Conservation (phyloP, 2,329 filamentous ascomycete genomes). For the Cladosporium cucumerinum region DNA sequence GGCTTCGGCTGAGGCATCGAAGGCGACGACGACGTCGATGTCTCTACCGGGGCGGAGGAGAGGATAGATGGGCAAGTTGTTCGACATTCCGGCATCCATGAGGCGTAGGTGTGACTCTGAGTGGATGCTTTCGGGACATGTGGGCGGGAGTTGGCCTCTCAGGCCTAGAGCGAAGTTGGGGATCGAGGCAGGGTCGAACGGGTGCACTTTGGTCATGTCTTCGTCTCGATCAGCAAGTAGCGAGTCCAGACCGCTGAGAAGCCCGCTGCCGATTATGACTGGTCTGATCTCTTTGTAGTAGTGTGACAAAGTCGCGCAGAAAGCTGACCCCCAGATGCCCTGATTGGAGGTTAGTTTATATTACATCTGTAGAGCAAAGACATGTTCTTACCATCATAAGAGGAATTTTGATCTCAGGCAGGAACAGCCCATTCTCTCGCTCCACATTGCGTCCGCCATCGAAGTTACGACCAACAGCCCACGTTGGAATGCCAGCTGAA, state of each 20-base stretch:
- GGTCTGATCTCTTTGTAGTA: slow-evolving; percentile 95
- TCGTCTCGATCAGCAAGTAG: slow-evolving; percentile 79
- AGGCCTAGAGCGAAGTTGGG: slow-evolving; percentile 87
- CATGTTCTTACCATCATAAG: slow-evolving; percentile 57
- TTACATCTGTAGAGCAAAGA: neutral
- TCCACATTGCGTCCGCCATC: slow-evolving; percentile 65
- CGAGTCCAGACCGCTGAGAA: slow-evolving; percentile 66
- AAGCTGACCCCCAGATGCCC: slow-evolving; percentile 94
- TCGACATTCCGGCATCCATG: slow-evolving; percentile 99
- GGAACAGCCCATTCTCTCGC: slow-evolving; percentile 61
- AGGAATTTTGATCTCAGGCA: slow-evolving; percentile 81
- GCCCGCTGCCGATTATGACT: slow-evolving; percentile 69
- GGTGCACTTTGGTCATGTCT: slow-evolving; percentile 86
- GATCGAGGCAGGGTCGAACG: slow-evolving; percentile 85
- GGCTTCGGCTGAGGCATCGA: slow-evolving; percentile 91
- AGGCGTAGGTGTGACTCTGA: slow-evolving; percentile 59
- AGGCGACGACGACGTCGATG: slow-evolving; percentile 86
- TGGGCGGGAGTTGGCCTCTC: slow-evolving; percentile 68
- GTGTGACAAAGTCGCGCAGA: slow-evolving; percentile 91
- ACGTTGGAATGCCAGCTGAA: slow-evolving; percentile 86
- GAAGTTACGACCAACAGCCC: slow-evolving; percentile 85
- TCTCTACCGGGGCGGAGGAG: slow-evolving; percentile 82
- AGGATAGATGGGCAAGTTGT: slow-evolving; percentile 95
- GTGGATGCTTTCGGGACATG: slow-evolving; percentile 75
- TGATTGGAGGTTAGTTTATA: neutral